These are phyloP conservation scores for Lachancea dasiensis DNA, from an alignment of 805 yeast species.

Conservation along the genomic window DNA sequence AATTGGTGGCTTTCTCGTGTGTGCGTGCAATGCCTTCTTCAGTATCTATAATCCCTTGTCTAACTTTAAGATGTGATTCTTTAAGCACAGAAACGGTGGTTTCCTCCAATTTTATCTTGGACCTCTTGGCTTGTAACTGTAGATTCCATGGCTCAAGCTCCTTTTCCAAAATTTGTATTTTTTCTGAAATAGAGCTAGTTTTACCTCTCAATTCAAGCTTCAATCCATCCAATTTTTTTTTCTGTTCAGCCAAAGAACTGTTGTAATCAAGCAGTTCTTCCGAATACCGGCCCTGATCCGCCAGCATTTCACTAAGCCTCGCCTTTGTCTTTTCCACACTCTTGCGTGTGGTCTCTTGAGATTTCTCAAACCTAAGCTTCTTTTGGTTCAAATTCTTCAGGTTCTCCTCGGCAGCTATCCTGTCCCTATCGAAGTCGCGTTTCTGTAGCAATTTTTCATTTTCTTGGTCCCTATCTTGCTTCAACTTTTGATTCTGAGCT, in stretches of 20 bases:
- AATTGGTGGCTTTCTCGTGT: constrained; percentile 43
- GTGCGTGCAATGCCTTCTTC: constrained; percentile 37
- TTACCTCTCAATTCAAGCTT: constrained; percentile 63
- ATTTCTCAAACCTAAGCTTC: constrained; percentile 52
- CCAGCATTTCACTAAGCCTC: constrained; percentile 41
- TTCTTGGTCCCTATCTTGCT: constrained; percentile 8
- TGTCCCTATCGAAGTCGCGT: constrained; percentile 43
- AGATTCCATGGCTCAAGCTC: constrained; percentile 81
- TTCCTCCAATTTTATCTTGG: constrained; percentile 57
- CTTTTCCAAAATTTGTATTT: constrained; percentile 57
- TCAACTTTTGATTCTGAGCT: constrained; percentile 18
- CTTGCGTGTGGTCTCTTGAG: constrained; percentile 42
- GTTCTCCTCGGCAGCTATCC: constrained; percentile 71
- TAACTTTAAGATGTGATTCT: constrained; percentile 39
- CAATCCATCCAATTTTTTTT: constrained; percentile 51
- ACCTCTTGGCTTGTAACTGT: constrained; percentile 54
- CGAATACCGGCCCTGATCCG: constrained; percentile 40
- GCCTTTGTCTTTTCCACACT: constrained; percentile 40
- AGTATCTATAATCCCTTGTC: constrained; percentile 41
- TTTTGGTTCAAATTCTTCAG: constrained; percentile 57
- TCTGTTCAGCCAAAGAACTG: constrained; percentile 46
- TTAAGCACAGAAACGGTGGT: constrained; percentile 57
- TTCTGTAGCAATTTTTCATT: constrained; percentile 25
- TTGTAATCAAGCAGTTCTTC: constrained; percentile 43
- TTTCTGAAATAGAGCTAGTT: constrained; percentile 59